Evolutionary conservation across 2,329 filamentous ascomycete species (phyloP).

Genomic region (Achaetomium macrosporum): DNA sequence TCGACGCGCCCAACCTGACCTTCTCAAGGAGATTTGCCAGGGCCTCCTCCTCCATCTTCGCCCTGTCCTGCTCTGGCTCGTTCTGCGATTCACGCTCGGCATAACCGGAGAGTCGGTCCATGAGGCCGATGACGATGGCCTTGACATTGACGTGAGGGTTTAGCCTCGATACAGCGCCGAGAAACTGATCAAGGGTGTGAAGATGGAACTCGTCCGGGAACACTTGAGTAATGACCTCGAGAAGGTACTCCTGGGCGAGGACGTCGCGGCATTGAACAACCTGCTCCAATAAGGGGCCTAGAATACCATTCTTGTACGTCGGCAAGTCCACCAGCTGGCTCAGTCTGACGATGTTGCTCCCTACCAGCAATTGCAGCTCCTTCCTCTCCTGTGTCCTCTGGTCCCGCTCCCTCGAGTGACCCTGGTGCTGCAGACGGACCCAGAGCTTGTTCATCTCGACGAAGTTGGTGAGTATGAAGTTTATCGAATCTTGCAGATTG

Average conservation of each 20-base stretch:
- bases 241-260: slow-evolving; percentile 89
- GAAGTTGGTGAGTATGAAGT: slow-evolving; percentile 96
- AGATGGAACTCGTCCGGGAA: slow-evolving; percentile 98
- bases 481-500: slow-evolving; percentile 94
- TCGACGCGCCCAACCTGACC: slow-evolving; percentile 61
- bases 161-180: slow-evolving; percentile 84
- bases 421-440: slow-evolving; percentile 95
- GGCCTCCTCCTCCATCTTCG: slow-evolving; percentile 78
- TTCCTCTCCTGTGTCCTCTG: slow-evolving; percentile 90
- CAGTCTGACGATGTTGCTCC: slow-evolving; percentile 89
- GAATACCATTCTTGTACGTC: slow-evolving; percentile 83
- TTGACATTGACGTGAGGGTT: slow-evolving; percentile 98
- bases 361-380: slow-evolving; percentile 90
- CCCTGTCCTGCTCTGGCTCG: slow-evolving; percentile 63
- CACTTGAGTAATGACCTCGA: slow-evolving; percentile 98
- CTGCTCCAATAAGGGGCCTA: slow-evolving; percentile 86
- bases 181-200: slow-evolving; percentile 90
- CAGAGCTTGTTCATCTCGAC: slow-evolving; percentile 99
- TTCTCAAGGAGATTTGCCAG: slow-evolving; percentile 72
- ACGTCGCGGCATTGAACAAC: slow-evolving; percentile 98
- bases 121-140: slow-evolving; percentile 93
- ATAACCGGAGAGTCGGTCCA: slow-evolving; percentile 93
- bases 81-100: slow-evolving; percentile 80
- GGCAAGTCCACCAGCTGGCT: slow-evolving; percentile 95
- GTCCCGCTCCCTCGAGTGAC: slow-evolving; percentile 90